Conservation (phyloP, 129 eudicot species). For the Lactuca saligna region DNA sequence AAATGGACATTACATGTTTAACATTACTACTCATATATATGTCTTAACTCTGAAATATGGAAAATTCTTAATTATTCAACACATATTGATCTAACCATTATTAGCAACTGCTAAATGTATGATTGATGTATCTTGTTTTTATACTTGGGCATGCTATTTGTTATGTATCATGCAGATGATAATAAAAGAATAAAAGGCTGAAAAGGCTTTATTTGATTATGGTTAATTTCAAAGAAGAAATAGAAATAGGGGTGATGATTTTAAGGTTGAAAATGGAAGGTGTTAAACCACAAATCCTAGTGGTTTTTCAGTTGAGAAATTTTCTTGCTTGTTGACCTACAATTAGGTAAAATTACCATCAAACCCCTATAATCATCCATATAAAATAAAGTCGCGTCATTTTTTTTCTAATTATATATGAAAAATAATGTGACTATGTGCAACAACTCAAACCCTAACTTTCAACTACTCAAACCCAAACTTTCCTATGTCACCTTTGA, state of each 20-base stretch:
- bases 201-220: constrained; percentile 6
- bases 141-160: neutral
- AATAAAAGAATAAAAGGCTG: constrained; percentile 6
- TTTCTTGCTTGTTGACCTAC: constrained; percentile 47
- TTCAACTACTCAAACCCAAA: constrained; percentile 1
- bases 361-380: constrained; percentile 5
- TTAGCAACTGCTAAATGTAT: neutral
- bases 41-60: neutral
- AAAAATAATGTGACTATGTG: constrained; percentile 18
- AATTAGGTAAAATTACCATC: constrained; percentile 41
- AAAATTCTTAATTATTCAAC: neutral
- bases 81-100: no score
- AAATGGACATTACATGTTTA: neutral
- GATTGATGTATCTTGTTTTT: neutral
- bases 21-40: neutral
- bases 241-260: constrained; percentile 13
- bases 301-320: constrained; percentile 35
- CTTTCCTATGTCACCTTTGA: neutral
- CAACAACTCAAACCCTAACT: constrained; percentile 10
- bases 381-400: constrained; percentile 20
- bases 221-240: constrained; percentile 18
- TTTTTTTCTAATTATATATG: constrained; percentile 30
- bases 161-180: no score
- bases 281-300: constrained; percentile 25
- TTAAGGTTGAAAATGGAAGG: constrained; percentile 31